phyloP scores from a whole-genome alignment of 2,329 filamentous ascomycete genomes.

The Penicillium sp. region DNA sequence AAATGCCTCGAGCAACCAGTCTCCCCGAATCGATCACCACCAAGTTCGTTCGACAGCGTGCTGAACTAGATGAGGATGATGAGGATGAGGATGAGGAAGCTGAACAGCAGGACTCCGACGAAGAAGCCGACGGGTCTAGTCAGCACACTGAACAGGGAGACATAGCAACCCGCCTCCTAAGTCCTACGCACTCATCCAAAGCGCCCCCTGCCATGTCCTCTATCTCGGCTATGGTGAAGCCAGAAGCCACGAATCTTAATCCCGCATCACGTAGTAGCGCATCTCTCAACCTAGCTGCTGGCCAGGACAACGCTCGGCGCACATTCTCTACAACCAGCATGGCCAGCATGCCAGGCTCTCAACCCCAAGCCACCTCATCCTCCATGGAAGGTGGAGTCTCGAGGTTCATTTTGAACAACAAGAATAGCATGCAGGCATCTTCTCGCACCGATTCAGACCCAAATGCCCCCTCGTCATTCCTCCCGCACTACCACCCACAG shows the following conservation, averaged over 20 bases:
- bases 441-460: constrained; percentile 45
- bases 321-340: constrained; percentile 33
- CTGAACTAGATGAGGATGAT: constrained; percentile 22
- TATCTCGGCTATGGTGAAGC: constrained; percentile 47
- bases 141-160: constrained; percentile 35
- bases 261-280: constrained; percentile 38
- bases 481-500: constrained; percentile 50
- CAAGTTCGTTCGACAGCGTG: constrained; percentile 30
- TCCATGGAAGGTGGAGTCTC: constrained; percentile 51
- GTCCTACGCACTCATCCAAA: constrained; percentile 43
- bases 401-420: constrained; percentile 43
- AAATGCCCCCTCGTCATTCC: constrained; percentile 49
- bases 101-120: constrained; percentile 18
- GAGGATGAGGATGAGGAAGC: constrained; percentile 20
- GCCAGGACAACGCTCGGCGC: constrained; percentile 33
- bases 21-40: constrained; percentile 40
- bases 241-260: constrained; percentile 36
- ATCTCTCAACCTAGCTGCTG: constrained; percentile 38
- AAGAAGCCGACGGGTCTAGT: constrained; percentile 22
- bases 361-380: constrained; percentile 44
- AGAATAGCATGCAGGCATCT: constrained; percentile 31
- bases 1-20: constrained; percentile 40
- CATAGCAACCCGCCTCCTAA: constrained; percentile 40
- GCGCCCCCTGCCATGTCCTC: constrained; percentile 51
- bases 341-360: constrained; percentile 30